Conservation (phyloP, 2,329 filamentous ascomycete genomes). For the Emergomyces orientalis region DNA sequence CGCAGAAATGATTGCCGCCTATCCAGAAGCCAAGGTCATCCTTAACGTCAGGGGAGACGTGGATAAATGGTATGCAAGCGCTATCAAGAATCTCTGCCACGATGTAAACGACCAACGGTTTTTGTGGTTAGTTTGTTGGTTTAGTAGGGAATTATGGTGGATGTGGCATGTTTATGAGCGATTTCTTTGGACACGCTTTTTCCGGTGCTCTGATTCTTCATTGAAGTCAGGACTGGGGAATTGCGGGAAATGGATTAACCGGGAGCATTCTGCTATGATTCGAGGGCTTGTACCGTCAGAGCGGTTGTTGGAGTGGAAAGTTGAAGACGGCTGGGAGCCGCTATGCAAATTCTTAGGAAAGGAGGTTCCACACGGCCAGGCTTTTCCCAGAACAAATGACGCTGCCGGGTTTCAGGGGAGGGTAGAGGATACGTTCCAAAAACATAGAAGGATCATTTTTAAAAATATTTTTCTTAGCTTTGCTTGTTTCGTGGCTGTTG, state of each 20-base stretch:
- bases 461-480: not conserved
- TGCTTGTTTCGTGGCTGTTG: not conserved
- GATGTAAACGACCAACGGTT: fast-evolving
- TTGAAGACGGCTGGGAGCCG: conserved; percentile 36
- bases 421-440: not conserved
- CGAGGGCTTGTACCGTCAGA: conserved; percentile 17
- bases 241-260: conserved; percentile 8
- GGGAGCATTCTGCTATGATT: conserved; percentile 19
- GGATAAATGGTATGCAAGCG: not conserved
- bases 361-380: conserved; percentile 24
- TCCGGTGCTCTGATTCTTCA: not conserved
- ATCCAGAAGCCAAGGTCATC: conserved; percentile 32
- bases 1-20: conserved; percentile 27
- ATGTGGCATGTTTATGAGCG: not conserved
- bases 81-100: not conserved
- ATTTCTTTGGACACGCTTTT: not conserved
- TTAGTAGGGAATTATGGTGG: not conserved
- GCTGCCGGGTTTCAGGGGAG: not conserved
- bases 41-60: conserved; percentile 17
- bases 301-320: conserved; percentile 23
- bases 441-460: not conserved
- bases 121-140: not conserved
- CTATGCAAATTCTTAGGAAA: conserved; percentile 36
- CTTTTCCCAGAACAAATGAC: conserved; percentile 28
- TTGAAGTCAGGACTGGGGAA: not conserved